Evolutionary conservation across 2,329 filamentous ascomycete genomes (phyloP).

Genomic region (Pseudocercospora fuligena): DNA sequence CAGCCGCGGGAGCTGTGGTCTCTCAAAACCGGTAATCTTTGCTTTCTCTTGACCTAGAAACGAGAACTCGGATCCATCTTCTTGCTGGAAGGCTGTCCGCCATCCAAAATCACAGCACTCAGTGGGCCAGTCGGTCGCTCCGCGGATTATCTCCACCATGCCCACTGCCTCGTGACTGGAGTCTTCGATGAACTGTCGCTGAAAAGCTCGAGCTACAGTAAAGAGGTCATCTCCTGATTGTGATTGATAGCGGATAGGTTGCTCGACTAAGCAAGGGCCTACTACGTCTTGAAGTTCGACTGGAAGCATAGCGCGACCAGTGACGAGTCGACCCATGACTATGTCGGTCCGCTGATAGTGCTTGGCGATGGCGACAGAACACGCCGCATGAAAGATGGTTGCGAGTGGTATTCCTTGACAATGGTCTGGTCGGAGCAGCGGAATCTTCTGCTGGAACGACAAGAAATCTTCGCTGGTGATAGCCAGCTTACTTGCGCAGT

Average conservation of each 20-base stretch:
- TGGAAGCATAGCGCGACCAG: conserved; percentile 20
- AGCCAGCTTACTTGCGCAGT: background rate
- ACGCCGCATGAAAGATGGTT: conserved; percentile 61
- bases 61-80: background rate
- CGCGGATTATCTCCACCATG: conserved; percentile 18
- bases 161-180: conserved; percentile 15
- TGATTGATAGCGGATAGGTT: conserved; percentile 14
- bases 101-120: conserved; percentile 18
- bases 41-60: conserved; percentile 16
- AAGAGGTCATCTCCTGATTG: conserved; percentile 10
- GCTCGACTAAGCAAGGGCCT: conserved; percentile 20
- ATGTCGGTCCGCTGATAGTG: conserved; percentile 57
- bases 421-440: conserved; percentile 20
- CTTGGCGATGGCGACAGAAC: conserved; percentile 61
- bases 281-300: conserved; percentile 9
- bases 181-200: conserved; percentile 20
- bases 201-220: conserved; percentile 11
- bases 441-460: conserved; percentile 20
- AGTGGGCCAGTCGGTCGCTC: conserved; percentile 10
- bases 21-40: conserved; percentile 9
- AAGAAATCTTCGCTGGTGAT: background rate
- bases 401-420: conserved; percentile 35
- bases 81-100: conserved; percentile 23
- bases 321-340: conserved; percentile 53
- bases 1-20: conserved; percentile 5